These are phyloP conservation scores for Boletus eberwhitei DNA, from an alignment of 768 basidiomycete species.

Conservation along the genomic window DNA sequence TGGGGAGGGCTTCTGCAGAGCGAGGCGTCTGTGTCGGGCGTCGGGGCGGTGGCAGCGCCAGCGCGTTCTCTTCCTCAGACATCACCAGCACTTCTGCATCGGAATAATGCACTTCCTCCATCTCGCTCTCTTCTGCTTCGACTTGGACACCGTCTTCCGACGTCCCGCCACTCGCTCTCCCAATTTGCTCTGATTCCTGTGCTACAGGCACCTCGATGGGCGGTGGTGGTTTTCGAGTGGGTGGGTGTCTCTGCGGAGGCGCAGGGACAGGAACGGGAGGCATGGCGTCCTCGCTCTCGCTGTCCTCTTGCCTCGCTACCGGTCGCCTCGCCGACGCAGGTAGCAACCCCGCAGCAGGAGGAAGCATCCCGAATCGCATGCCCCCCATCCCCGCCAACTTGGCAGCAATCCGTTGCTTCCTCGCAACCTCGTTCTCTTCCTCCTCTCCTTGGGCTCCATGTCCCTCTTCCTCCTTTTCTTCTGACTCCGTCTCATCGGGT, in stretches of 20 bases:
- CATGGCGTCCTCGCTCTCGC: constrained; percentile 26
- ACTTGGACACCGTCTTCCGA: constrained; percentile 63
- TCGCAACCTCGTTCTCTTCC: constrained; percentile 61
- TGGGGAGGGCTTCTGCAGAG: constrained; percentile 36
- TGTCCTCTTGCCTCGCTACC: constrained; percentile 24
- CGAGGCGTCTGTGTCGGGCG: constrained; percentile 23
- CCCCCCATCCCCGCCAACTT: constrained; percentile 55
- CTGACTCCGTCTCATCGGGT: constrained; percentile 22
- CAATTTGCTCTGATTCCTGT: constrained; percentile 28
- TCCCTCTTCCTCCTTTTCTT: constrained; percentile 13
- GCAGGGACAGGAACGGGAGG: constrained; percentile 32
- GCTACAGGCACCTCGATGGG: constrained; percentile 7
- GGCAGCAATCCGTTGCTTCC: constrained; percentile 52
- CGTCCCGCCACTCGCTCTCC: constrained; percentile 40
- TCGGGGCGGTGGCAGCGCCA: constrained; percentile 57
- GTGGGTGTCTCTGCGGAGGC: constrained; percentile 29
- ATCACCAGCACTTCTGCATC: constrained; percentile 38
- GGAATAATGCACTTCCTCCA: constrained; percentile 62
- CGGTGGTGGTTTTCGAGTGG: constrained; percentile 32
- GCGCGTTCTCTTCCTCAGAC: constrained; percentile 38
- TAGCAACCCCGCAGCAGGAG: constrained; percentile 22
- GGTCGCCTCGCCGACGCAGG: constrained; percentile 15
- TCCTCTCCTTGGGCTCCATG: constrained; percentile 21
- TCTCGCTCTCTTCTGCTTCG: constrained; percentile 70
- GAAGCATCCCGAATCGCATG: constrained; percentile 55